Conservation (phyloP, 495 filamentous ascomycete species). For the Hypoxylon subgilvum region DNA sequence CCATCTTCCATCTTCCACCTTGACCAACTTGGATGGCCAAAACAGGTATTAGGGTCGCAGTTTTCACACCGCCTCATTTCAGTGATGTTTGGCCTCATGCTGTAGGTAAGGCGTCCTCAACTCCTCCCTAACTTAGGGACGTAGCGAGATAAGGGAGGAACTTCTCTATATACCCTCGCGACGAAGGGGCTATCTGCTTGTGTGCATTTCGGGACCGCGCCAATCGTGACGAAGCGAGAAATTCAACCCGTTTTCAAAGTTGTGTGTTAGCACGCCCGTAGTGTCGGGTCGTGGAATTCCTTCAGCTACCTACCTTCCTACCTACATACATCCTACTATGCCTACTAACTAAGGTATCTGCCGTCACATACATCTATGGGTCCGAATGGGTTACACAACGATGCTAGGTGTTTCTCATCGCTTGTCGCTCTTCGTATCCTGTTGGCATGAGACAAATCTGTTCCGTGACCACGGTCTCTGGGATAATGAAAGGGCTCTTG, state of each 20-base stretch:
- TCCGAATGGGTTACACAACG: constrained; percentile 30
- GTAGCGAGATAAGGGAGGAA: no score
- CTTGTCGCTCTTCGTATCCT: constrained; percentile 17
- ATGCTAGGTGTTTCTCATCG: constrained; percentile 32
- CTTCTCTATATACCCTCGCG: no score
- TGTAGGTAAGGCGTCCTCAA: no score
- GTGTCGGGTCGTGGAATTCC: constrained; percentile 12
- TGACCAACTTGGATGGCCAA: no score
- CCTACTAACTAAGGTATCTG: no score
- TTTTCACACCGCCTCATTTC: no score
- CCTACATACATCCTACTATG: not conserved
- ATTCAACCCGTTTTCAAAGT: not conserved
- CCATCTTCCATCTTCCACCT: no score
- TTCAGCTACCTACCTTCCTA: constrained; percentile 5
- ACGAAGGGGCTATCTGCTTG: no score
- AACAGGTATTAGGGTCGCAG: no score
- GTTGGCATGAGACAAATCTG: constrained; percentile 36
- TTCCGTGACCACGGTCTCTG: constrained; percentile 36
- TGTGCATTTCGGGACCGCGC: not conserved
- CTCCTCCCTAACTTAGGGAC: no score
- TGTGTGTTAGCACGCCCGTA: constrained; percentile 2
- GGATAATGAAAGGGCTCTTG: constrained; percentile 36
- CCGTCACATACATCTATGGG: not conserved
- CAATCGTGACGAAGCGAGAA: constrained; percentile 8
- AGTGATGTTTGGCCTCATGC: no score